These are phyloP conservation scores for Ceriops zippeliana DNA, from an alignment of 345 rosid species.

Conservation along the genomic window DNA sequence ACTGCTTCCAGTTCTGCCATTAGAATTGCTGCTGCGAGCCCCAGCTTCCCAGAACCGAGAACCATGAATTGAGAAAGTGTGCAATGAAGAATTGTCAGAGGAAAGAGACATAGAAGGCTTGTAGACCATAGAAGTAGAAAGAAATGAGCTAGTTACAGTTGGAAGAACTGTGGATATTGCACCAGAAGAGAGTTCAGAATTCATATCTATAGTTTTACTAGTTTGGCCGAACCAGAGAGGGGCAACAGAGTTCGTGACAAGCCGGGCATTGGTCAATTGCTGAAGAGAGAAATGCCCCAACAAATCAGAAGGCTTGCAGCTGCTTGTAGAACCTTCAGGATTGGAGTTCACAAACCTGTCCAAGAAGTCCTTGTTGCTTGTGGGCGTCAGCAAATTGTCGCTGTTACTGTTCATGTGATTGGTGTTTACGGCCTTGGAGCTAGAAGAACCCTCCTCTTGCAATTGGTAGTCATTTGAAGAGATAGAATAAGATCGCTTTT, in stretches of 20 bases:
- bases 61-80: slow-evolving; percentile 27
- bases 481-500: slow-evolving; percentile 19
- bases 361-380: slow-evolving; percentile 30
- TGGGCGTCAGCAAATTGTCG: slow-evolving; percentile 22
- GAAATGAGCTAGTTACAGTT: slow-evolving; percentile 32
- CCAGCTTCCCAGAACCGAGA: slow-evolving; percentile 43
- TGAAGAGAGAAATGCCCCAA: slow-evolving; percentile 36
- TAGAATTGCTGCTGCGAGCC: slow-evolving; percentile 33
- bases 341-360: slow-evolving; percentile 33
- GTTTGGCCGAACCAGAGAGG: slow-evolving; percentile 37
- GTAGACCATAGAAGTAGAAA: slow-evolving; percentile 33
- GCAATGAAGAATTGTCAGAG: slow-evolving; percentile 31
- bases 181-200: slow-evolving; percentile 37
- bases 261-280: slow-evolving; percentile 37
- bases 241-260: slow-evolving; percentile 27
- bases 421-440: slow-evolving; percentile 36
- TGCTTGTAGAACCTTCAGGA: slow-evolving; percentile 31
- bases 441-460: slow-evolving; percentile 42
- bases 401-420: slow-evolving; percentile 1
- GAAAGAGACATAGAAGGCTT: slow-evolving; percentile 35
- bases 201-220: slow-evolving; percentile 30
- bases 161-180: slow-evolving; percentile 30
- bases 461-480: slow-evolving; percentile 30
- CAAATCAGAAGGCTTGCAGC: slow-evolving; percentile 30
- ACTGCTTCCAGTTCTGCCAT: slow-evolving; percentile 37